Conservation (phyloP, 2,329 filamentous ascomycete species). For the Esteya vermicola region DNA sequence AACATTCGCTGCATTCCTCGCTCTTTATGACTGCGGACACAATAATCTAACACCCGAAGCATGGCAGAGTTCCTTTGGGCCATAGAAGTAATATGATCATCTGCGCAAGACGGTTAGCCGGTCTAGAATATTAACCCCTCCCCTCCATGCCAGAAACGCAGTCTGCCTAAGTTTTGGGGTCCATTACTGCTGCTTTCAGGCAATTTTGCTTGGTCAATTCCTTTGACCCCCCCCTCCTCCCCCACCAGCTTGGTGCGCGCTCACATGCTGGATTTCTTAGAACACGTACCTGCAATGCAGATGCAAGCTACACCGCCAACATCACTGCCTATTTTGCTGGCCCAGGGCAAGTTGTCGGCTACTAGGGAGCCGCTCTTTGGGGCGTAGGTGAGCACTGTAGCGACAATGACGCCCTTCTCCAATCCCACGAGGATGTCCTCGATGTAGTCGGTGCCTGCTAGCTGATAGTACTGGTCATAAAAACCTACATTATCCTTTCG, state of each 20-base stretch:
- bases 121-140: too few species aligned
- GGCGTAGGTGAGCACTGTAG: conserved; percentile 39
- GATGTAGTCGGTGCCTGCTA: conserved; percentile 31
- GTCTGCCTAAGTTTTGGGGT: too few species aligned
- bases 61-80: conserved; percentile 33
- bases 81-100: conserved; percentile 27
- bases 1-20: conserved; percentile 40
- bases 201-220: too few species aligned
- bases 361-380: conserved; percentile 29
- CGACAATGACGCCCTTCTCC: conserved; percentile 32
- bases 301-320: conserved; percentile 48
- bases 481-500: conserved; percentile 37
- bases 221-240: too few species aligned
- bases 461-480: conserved; percentile 43
- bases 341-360: conserved; percentile 41
- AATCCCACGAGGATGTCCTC: conserved; percentile 40
- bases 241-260: background rate
- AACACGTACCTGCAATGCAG: conserved; percentile 33
- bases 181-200: too few species aligned
- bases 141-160: too few species aligned
- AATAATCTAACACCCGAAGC: conserved; percentile 38
- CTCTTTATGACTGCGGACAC: conserved; percentile 29
- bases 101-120: conserved; percentile 14
- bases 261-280: too few species aligned
- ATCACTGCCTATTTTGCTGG: conserved; percentile 30